Evolutionary conservation across 306 rosid species (phyloP).

Genomic region (Cyamopsis tetragonoloba): DNA sequence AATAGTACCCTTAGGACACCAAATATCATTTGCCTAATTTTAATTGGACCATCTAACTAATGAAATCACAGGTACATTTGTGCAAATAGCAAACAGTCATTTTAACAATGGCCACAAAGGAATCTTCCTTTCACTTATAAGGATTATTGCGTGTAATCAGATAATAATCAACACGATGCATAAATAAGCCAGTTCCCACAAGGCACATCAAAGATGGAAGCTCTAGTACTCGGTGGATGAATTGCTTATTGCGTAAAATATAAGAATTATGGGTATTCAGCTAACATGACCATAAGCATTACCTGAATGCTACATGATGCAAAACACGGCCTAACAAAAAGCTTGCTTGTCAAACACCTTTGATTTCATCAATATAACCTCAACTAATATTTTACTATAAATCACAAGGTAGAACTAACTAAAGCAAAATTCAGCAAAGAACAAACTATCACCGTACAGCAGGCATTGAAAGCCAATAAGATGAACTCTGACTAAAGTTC

Average conservation of each 20-base stretch:
- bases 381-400: constrained; percentile 31
- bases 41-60: too few species aligned
- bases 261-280: constrained; percentile 15
- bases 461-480: constrained; percentile 15
- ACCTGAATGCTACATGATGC: constrained; percentile 10
- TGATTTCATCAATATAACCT: constrained; percentile 28
- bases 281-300: neutral
- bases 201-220: neutral
- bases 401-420: constrained; percentile 14
- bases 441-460: constrained; percentile 20
- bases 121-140: neutral
- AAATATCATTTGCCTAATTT: too few species aligned
- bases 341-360: constrained; percentile 16
- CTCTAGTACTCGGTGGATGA: neutral
- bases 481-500: neutral
- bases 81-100: neutral
- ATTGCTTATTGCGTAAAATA: constrained; percentile 17
- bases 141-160: neutral
- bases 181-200: neutral
- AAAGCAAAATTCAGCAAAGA: constrained; percentile 17
- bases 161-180: neutral
- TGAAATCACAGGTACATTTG: neutral
- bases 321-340: neutral
- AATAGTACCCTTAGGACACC: too few species aligned
- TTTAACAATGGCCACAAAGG: neutral